A percentile compares a stretch with the other conserved stretches of the same genome.
phyloP scores from a whole-genome alignment of 495 filamentous ascomycete species.

The Podospora comata region DNA sequence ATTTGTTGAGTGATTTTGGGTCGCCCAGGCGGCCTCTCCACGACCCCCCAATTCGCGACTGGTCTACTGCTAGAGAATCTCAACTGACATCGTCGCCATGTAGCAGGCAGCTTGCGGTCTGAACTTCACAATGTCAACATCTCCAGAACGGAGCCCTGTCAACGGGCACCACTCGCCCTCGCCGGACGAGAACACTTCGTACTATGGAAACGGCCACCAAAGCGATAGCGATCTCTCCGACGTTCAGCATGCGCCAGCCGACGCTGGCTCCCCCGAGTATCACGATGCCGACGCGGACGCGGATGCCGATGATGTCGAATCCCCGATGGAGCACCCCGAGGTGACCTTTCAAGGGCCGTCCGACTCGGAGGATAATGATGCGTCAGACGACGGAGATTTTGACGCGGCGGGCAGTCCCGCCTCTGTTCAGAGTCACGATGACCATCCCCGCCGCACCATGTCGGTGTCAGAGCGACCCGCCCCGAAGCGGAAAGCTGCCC shows the following conservation, averaged over 20 bases:
- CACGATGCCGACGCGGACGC: constrained; percentile 38
- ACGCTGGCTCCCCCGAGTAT: constrained; percentile 41
- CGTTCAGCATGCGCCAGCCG: constrained; percentile 35
- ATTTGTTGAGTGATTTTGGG: constrained; percentile 30
- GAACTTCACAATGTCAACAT: constrained; percentile 49
- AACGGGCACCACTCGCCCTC: constrained; percentile 41
- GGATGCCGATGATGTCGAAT: constrained; percentile 49
- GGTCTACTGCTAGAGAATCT: constrained; percentile 23
- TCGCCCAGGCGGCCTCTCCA: constrained; percentile 39
- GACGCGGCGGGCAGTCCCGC: constrained; percentile 63
- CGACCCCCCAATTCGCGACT: constrained; percentile 23
- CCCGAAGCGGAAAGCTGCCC: constrained; percentile 70
- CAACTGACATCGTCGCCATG: constrained; percentile 46
- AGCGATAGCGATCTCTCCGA: constrained; percentile 51
- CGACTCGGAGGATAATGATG: constrained; percentile 62
- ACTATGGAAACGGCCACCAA: constrained; percentile 32
- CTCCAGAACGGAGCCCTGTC: constrained; percentile 44
- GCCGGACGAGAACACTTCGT: constrained; percentile 27
- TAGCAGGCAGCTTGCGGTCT: constrained; percentile 43
- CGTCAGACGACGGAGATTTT: constrained; percentile 77
- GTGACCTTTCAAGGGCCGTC: constrained; percentile 32
- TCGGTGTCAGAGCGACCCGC: constrained; percentile 57
- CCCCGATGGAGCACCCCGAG: constrained; percentile 66
- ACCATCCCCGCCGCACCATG: constrained; percentile 54
- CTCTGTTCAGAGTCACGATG: constrained; percentile 45